phyloP scores from a whole-genome alignment of 2,329 filamentous ascomycete species.

The Malbranchea cinnamomea region DNA sequence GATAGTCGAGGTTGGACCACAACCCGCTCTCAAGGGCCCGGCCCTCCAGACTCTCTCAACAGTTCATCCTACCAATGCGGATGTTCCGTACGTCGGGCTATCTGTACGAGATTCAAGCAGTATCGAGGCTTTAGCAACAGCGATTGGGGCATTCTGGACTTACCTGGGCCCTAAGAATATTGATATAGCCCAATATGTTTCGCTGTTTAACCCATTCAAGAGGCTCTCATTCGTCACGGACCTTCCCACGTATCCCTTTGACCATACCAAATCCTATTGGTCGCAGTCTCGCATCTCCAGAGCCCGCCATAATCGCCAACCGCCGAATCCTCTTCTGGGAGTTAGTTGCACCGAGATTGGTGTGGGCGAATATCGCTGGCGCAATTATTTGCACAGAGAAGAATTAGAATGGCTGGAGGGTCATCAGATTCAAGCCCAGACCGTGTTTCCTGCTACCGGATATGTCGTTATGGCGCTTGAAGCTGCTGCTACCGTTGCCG shows the following conservation, averaged over 20 bases:
- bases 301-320: constrained; percentile 1
- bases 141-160: constrained; percentile 7
- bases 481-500: constrained; percentile 8
- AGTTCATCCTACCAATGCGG: constrained; percentile 1
- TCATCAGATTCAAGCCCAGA: constrained; percentile 17
- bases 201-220: background rate
- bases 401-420: constrained; percentile 20
- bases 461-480: constrained; percentile 16
- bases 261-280: constrained; percentile 10
- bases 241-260: constrained; percentile 11
- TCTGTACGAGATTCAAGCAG: constrained; percentile 12
- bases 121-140: constrained; percentile 7
- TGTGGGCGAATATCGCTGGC: constrained; percentile 14
- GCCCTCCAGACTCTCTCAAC: constrained; percentile 14
- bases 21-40: constrained; percentile 19
- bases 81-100: constrained; percentile 9
- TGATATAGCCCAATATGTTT: constrained; percentile 3
- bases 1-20: constrained; percentile 23
- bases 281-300: constrained; percentile 9
- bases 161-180: constrained; percentile 1
- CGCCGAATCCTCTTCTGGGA: constrained; percentile 12
- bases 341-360: constrained; percentile 6
- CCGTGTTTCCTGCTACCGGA: constrained; percentile 17
- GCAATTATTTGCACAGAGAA: constrained; percentile 13
- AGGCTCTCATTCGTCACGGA: constrained; percentile 4